These are phyloP conservation scores for Aspergillus conjunctus DNA, from an alignment of 495 filamentous ascomycete genomes.

Conservation along the genomic window DNA sequence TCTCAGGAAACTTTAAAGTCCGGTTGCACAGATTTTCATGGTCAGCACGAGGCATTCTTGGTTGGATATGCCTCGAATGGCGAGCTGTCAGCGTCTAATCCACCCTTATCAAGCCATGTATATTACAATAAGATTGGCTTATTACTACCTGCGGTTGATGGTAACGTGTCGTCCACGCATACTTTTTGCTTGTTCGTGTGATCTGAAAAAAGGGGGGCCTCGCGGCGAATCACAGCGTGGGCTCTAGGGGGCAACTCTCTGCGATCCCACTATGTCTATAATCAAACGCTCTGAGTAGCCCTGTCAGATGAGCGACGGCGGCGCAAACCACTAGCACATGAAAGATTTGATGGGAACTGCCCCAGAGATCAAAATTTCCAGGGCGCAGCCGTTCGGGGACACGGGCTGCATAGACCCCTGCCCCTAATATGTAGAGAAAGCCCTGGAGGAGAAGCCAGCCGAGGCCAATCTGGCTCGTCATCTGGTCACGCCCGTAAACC, in stretches of 20 bases:
- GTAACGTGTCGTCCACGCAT: constrained; percentile 21
- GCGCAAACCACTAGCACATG: constrained; percentile 65
- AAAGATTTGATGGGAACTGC: constrained; percentile 66
- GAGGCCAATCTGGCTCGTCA: constrained; percentile 76
- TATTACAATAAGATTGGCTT: constrained; percentile 17
- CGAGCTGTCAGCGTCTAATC: constrained; percentile 20
- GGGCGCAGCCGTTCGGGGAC: constrained; percentile 53
- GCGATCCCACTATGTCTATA: constrained; percentile 52
- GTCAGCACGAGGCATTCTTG: constrained; percentile 23
- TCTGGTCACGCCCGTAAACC: constrained; percentile 58
- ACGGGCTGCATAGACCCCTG: constrained; percentile 74
- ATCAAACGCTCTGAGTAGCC: constrained; percentile 60
- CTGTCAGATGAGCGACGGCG: constrained; percentile 58
- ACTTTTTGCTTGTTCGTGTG: constrained; percentile 25
- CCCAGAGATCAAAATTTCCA: constrained; percentile 61
- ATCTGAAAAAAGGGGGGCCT: constrained; percentile 16
- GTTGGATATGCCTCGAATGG: constrained; percentile 28
- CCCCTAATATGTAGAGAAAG: constrained; percentile 81
- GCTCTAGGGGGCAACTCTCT: constrained; percentile 33
- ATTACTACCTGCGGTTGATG: constrained; percentile 19
- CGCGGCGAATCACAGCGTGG: constrained; percentile 20
- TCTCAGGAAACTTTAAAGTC: constrained; percentile 15
- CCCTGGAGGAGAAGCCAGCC: constrained; percentile 81
- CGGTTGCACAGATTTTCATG: constrained; percentile 16
- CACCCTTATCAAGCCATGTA: constrained; percentile 14